Evolutionary conservation across 768 basidiomycete genomes (phyloP), one percentile per base, ranked within the genome.

Genomic region (Mycena indigotica): DNA sequence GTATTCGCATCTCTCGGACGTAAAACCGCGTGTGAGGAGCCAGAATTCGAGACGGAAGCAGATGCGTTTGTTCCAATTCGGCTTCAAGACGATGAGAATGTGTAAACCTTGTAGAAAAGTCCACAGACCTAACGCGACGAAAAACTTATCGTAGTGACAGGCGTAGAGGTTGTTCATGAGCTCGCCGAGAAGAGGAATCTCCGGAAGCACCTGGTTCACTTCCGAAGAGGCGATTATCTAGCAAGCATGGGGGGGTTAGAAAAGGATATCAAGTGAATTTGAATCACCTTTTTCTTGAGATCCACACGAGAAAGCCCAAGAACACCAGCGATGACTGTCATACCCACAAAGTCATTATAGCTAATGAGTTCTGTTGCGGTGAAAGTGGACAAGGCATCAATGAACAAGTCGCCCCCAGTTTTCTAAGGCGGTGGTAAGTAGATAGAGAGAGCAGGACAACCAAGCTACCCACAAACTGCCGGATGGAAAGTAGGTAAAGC

Each of bases 71-170:
- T 73, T 98, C 95, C 55, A 98, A 87, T 15, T 88, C 88, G 17
- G 95, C 94, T 93, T 65, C 57, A 54, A 19, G 28, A 35, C 45
- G 29, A 21, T 25, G 4, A 13, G 25, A 45, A 28, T 55, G 23
- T 60, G 53, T 19, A 46, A 16, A 40, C 29, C 50, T 41, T 44
- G 13, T 30, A 61, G 45, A 50, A 25, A n/a, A 38, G 48, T 56
- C 30, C 55, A 65, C 78, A 21, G 62, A 92, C 91, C 92, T 19
- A 98, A 83, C 0, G 95, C 88, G 30, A 87, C 73, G 72, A 98
- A 99, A 76, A 98, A 94, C 60, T 94, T 92, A 68, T 93, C 86
- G 70, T 98, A 99, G 65, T 95, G 91, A 63, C 91, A 93, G 57
- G 95, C 91, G 71, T 95, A 95, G 4, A 99, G 78, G 64, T 84